These are phyloP conservation scores for Dothistroma septosporum DNA, from an alignment of 2,329 filamentous ascomycete genomes.

Conservation along the genomic window DNA sequence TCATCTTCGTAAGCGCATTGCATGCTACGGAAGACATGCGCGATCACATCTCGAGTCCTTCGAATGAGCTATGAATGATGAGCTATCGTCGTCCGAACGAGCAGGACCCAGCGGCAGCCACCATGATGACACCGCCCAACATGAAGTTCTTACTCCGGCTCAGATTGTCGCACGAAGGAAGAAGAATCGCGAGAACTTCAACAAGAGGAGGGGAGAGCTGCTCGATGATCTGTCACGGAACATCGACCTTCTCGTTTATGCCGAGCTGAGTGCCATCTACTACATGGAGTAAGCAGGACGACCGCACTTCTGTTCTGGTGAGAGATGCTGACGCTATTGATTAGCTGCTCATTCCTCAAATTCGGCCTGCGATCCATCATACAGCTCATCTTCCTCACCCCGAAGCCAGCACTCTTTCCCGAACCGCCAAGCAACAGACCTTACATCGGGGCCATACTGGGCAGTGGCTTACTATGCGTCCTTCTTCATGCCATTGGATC, in stretches of 20 bases:
- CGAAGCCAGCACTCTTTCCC: slow-evolving; percentile 51
- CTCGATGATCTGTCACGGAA: slow-evolving; percentile 55
- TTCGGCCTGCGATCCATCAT: slow-evolving; percentile 53
- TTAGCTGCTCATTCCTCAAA: slow-evolving; percentile 52
- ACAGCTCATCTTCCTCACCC: slow-evolving; percentile 57
- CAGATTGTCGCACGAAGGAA: slow-evolving; percentile 26
- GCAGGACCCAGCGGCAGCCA: slow-evolving; percentile 15
- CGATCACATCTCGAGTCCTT: slow-evolving; percentile 4
- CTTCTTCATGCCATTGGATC: slow-evolving; percentile 47
- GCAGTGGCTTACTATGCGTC: slow-evolving; percentile 54
- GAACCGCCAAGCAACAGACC: slow-evolving; percentile 48
- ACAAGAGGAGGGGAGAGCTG: slow-evolving; percentile 43
- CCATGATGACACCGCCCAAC: slow-evolving; percentile 7
- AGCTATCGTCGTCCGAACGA: slow-evolving; percentile 31
- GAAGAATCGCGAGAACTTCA: slow-evolving; percentile 35
- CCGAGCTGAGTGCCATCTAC: slow-evolving; percentile 58
- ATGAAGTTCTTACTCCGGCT: slow-evolving; percentile 18
- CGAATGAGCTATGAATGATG: slow-evolving; percentile 38
- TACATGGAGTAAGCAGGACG: slow-evolving; percentile 56
- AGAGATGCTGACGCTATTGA: slow-evolving; percentile 15
- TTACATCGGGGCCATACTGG: slow-evolving; percentile 52
- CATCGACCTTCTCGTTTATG: slow-evolving; percentile 58
- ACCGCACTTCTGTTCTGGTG: neutral
- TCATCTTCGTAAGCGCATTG: slow-evolving; percentile 5
- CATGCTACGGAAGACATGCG: slow-evolving; percentile 25